Base-by-base conservation (phyloP, 192 early-diverging fungal species). In the Entomortierella lignicola region DNA sequence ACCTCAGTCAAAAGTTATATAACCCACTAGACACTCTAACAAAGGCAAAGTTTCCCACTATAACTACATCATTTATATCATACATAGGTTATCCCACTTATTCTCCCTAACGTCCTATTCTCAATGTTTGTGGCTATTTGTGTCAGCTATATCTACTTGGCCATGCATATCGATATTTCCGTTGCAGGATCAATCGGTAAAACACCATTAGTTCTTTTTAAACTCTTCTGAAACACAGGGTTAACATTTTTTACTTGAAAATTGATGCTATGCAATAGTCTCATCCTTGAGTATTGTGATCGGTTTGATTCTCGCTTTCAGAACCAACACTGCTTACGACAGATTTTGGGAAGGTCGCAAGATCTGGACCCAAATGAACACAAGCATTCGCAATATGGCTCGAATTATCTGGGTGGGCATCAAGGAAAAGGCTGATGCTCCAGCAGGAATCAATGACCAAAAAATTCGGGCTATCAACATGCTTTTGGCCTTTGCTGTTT, bases 341-440 rank as follows among this genome's bases (percentile, higher is more conserved):
- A 74, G 92, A 21, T 94, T 89, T 82, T 93, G 88, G 85, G 95
- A 95, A 81, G 95, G 93, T 21, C 86, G 95, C 54, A 86, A 89
- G 53, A 69, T 89, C 20, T 96, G 92, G 91, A 83, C 81, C 23
- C 80, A 73, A 8, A 67, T 93, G 54, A 81, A 82, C 30, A 91
- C 84, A 48, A 88, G 88, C 31, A 83, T 89, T 23, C 89, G 94
- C 5, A 92, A 92, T 69, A 73, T 93, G 23, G 82, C 92, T 10
- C 83, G 94, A 20, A 73, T 91, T 29, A 81, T 93, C 44, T 94
- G 91, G 92, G 83, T 90, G 39, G 81, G 85, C 32, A 86, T 88
- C 60, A 82, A 85, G 23, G 84, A 85, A 58, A 72, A 74, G 7
- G 74, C 80, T 11, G 82, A 83, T 37, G 75, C 67, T 0, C 56